A percentile compares a stretch with the other conserved stretches of the same genome.
Conservation (phyloP, 2,329 filamentous ascomycete genomes). For the Lachnellula willkommii region DNA sequence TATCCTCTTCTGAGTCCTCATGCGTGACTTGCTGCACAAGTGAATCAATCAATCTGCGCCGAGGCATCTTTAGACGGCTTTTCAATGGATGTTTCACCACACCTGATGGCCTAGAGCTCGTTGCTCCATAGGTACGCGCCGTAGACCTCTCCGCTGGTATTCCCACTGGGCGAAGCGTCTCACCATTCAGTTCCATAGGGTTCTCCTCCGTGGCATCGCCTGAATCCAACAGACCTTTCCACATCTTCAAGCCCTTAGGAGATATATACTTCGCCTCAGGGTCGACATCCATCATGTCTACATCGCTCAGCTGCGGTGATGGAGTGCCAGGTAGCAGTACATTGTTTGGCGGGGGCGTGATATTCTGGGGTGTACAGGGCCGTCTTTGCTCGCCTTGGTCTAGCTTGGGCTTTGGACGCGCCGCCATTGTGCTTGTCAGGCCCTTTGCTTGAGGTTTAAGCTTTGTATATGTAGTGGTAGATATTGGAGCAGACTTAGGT, state of each 20-base stretch:
- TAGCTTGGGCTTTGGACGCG: slow-evolving; percentile 17
- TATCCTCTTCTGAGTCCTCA: slow-evolving; percentile 9
- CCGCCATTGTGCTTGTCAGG: slow-evolving; percentile 12
- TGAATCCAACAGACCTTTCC: slow-evolving; percentile 25
- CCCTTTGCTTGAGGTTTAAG: slow-evolving; percentile 11
- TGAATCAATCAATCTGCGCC: slow-evolving; percentile 31
- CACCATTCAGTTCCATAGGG: background rate
- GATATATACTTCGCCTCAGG: slow-evolving; percentile 15
- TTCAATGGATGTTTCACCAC: slow-evolving; percentile 15
- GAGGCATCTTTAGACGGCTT: slow-evolving; percentile 12
- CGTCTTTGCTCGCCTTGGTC: slow-evolving; percentile 1
- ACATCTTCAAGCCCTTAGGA: slow-evolving; percentile 25
- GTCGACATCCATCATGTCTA: slow-evolving; percentile 23
- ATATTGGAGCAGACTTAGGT: background rate
- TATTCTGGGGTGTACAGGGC: slow-evolving; percentile 7
- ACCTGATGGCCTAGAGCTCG: slow-evolving; percentile 7
- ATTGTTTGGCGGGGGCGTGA: slow-evolving; percentile 4
- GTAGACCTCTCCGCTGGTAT: background rate
- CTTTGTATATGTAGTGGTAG: slow-evolving; percentile 3
- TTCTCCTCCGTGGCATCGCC: slow-evolving; percentile 6
- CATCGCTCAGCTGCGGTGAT: slow-evolving; percentile 15
- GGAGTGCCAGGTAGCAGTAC: slow-evolving; percentile 5
- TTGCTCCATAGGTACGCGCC: background rate
- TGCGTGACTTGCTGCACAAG: slow-evolving; percentile 26
- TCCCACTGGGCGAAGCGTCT: background rate